A percentile compares a stretch with the other conserved stretches of the same genome.
phyloP scores from a whole-genome alignment of 192 early-diverging fungal genomes.

The Pilobolus umbonatus region DNA sequence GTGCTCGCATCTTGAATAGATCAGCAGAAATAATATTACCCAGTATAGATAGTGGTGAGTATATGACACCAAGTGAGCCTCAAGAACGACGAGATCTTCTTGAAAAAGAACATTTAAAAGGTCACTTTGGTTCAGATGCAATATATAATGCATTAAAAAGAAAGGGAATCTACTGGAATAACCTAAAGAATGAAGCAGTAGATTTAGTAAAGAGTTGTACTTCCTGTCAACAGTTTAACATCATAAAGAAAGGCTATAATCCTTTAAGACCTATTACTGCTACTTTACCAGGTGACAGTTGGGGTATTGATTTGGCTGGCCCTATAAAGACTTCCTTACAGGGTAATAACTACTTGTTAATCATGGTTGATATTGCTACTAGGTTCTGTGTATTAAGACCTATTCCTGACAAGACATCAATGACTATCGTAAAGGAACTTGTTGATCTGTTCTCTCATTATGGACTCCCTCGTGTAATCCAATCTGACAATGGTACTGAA shows the following conservation, averaged over 20 bases:
- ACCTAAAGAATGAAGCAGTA: background rate
- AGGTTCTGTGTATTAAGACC: conserved; percentile 18
- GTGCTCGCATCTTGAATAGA: too few species aligned
- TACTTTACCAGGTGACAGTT: background rate
- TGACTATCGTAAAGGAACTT: conserved; percentile 1
- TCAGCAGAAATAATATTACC: background rate
- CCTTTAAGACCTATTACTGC: background rate
- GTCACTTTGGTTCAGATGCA: background rate
- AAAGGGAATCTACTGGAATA: background rate
- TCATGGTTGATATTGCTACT: conserved; percentile 33
- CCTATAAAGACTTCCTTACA: background rate
- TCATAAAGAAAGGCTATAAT: background rate
- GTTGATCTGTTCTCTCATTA: conserved; percentile 19
- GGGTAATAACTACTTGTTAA: background rate
- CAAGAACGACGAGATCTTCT: background rate
- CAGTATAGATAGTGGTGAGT: background rate
- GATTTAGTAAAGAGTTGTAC: background rate
- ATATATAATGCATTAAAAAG: background rate
- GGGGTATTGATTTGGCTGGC: background rate
- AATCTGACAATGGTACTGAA: conserved; percentile 41
- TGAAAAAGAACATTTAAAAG: background rate
- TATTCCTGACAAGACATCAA: conserved; percentile 14
- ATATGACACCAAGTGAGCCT: background rate
- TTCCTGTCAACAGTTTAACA: background rate
- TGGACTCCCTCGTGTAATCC: conserved; percentile 28